These are phyloP conservation scores for Mrakia blollopis DNA, from an alignment of 768 basidiomycete genomes.

Conservation along the genomic window DNA sequence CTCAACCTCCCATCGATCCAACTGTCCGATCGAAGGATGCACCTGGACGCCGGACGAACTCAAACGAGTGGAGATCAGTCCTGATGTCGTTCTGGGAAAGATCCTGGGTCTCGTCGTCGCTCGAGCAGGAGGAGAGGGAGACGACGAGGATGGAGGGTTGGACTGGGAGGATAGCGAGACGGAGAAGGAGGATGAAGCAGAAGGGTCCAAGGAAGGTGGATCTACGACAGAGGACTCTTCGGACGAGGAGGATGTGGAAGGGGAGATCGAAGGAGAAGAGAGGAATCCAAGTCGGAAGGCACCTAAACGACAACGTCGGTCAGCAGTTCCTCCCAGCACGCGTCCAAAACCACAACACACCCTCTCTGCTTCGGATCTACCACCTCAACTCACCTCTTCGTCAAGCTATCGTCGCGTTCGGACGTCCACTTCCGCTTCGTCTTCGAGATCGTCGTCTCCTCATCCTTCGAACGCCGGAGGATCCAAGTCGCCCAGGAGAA, in stretches of 20 bases:
- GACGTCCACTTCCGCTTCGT: not conserved
- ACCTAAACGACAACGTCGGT: slow-evolving; percentile 38
- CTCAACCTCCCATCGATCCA: slow-evolving; percentile 19
- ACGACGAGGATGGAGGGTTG: not conserved
- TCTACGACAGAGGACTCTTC: not conserved
- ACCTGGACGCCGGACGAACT: slow-evolving; percentile 29
- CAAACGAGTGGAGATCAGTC: slow-evolving; percentile 35
- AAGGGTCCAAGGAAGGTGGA: not conserved
- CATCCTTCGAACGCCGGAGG: not conserved
- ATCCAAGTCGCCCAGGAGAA: not conserved
- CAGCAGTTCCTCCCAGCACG: slow-evolving; percentile 14
- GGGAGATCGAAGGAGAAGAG: slow-evolving; percentile 34
- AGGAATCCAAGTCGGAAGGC: slow-evolving; percentile 37
- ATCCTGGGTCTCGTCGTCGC: slow-evolving; percentile 10
- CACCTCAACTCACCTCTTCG: slow-evolving; percentile 29
- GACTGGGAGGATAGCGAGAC: not conserved
- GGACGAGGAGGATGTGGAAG: not conserved
- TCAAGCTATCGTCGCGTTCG: slow-evolving; percentile 36
- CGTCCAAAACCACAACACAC: slow-evolving; percentile 36
- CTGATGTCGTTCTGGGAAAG: slow-evolving; percentile 33
- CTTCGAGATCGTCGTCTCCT: not conserved
- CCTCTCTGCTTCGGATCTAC: slow-evolving; percentile 17
- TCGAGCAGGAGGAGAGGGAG: slow-evolving; percentile 35
- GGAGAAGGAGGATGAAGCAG: slow-evolving; percentile 8
- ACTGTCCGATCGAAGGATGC: slow-evolving; percentile 2